Percentiles rank a stretch among this genome's conserved stretches.
phyloP scores from a whole-genome alignment of 306 rosid genomes.

The Glycyrrhiza uralensis region DNA sequence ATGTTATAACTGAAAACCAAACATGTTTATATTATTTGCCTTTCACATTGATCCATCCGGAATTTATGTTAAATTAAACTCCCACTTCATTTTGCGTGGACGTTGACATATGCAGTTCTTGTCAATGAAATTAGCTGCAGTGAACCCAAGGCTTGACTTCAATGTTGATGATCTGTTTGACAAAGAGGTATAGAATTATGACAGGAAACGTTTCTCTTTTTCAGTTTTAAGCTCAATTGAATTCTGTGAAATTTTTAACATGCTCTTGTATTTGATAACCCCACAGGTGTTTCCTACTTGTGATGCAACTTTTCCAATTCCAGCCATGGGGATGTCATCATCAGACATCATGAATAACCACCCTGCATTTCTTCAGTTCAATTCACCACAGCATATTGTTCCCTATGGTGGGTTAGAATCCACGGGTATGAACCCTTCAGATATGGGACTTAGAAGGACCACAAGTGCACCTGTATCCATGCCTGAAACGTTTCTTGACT shows the following conservation, averaged over 20 bases:
- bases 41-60: neutral
- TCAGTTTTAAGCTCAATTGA: neutral
- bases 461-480: conserved; percentile 55
- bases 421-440: conserved; percentile 44
- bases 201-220: neutral
- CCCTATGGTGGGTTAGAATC: conserved; percentile 58
- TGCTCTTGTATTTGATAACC: conserved; percentile 10
- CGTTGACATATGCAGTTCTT: conserved; percentile 59
- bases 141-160: conserved; percentile 71
- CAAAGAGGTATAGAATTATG: conserved; percentile 62
- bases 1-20: too few relatives aligned
- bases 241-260: neutral
- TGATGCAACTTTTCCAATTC: conserved; percentile 45
- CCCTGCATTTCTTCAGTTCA: conserved; percentile 48
- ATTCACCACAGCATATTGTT: conserved; percentile 49
- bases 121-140: conserved; percentile 93
- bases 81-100: neutral
- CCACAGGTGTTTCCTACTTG: conserved; percentile 57
- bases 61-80: neutral
- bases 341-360: conserved; percentile 47
- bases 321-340: conserved; percentile 48
- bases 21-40: too few relatives aligned
- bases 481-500: conserved; percentile 63
- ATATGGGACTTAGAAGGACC: conserved; percentile 50
- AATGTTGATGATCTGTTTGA: conserved; percentile 62